phyloP scores from a whole-genome alignment of 2,329 filamentous ascomycete genomes.

The Nannizziopsis arthrosporioides region DNA sequence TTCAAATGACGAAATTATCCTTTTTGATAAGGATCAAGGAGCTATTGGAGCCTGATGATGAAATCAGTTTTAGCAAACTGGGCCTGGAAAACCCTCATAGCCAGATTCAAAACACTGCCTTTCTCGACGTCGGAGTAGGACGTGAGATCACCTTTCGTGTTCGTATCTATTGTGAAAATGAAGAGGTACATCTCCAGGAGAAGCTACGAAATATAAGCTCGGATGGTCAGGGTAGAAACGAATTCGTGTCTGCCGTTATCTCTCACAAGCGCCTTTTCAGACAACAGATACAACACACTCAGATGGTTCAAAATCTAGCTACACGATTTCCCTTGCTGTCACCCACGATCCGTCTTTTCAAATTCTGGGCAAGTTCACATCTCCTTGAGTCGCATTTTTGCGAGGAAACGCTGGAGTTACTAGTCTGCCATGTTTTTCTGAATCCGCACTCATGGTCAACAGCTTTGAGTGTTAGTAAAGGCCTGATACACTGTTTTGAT shows the following conservation, averaged over 20 bases:
- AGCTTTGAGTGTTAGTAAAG: conserved; percentile 65
- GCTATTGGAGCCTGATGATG: conserved; percentile 53
- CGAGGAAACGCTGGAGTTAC: conserved; percentile 72
- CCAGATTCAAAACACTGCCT: conserved; percentile 63
- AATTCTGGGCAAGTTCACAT: conserved; percentile 80
- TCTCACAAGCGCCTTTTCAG: conserved; percentile 60
- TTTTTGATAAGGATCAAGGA: conserved; percentile 65
- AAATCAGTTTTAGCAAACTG: conserved; percentile 53
- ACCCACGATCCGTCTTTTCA: conserved; percentile 68
- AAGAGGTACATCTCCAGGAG: conserved; percentile 61
- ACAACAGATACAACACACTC: conserved; percentile 65
- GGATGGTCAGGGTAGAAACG: conserved; percentile 54
- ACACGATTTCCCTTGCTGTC: conserved; percentile 72
- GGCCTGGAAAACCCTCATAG: conserved; percentile 66
- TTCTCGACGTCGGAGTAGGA: conserved; percentile 67
- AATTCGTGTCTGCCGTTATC: conserved; percentile 57
- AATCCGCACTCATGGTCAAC: conserved; percentile 67
- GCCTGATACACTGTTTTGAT: conserved; percentile 67
- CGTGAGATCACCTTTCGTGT: conserved; percentile 66
- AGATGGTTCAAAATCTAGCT: conserved; percentile 66
- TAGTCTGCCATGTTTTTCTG: conserved; percentile 67
- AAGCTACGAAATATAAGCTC: conserved; percentile 64
- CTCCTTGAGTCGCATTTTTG: conserved; percentile 64
- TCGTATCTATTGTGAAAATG: conserved; percentile 78
- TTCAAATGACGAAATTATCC: conserved; percentile 87